A percentile compares a stretch with the other conserved stretches of the same genome.
Conservation (phyloP, 2,329 filamentous ascomycete species). For the Aspergillus ochraceus region DNA sequence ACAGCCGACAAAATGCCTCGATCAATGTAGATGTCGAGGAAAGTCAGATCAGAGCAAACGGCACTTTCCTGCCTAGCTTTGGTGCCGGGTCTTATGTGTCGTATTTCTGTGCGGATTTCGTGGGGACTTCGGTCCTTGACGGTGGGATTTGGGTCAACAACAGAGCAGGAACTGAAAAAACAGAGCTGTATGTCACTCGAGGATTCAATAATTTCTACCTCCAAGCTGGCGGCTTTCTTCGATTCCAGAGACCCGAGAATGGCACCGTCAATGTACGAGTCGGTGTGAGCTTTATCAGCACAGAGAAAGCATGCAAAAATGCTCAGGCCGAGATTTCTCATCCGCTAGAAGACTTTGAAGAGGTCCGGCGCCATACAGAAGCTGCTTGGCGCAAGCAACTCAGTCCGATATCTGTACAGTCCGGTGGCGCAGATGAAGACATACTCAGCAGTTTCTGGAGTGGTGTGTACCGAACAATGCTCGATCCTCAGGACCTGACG, state of each 20-base stretch:
- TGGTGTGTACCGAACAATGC: slow-evolving; percentile 67
- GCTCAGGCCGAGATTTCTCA: slow-evolving; percentile 65
- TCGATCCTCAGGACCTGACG: slow-evolving; percentile 71
- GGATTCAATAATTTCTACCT: slow-evolving; percentile 59
- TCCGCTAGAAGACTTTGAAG: slow-evolving; percentile 48
- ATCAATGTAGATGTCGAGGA: slow-evolving; percentile 56
- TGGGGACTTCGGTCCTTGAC: slow-evolving; percentile 53
- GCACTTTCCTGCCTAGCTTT: slow-evolving; percentile 64
- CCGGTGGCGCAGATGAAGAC: slow-evolving; percentile 23
- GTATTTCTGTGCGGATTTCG: slow-evolving; percentile 70
- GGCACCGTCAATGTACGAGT: slow-evolving; percentile 62
- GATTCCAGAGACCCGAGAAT: slow-evolving; percentile 53
- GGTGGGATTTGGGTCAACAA: slow-evolving; percentile 64
- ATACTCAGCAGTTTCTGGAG: slow-evolving; percentile 63
- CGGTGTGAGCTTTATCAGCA: slow-evolving; percentile 68
- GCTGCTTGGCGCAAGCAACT: slow-evolving; percentile 47
- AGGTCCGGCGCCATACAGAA: slow-evolving; percentile 9
- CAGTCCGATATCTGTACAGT: slow-evolving; percentile 24
- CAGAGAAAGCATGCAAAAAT: slow-evolving; percentile 64
- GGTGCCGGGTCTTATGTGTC: slow-evolving; percentile 59
- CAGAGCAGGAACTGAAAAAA: slow-evolving; percentile 55
- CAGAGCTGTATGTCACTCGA: slow-evolving; percentile 55
- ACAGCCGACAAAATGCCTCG: slow-evolving; percentile 60
- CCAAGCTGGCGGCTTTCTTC: slow-evolving; percentile 63
- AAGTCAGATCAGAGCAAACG: slow-evolving; percentile 64